These are phyloP conservation scores for Diplosphaera chodatii DNA, from an alignment of 139 green algal species.

Conservation along the genomic window DNA sequence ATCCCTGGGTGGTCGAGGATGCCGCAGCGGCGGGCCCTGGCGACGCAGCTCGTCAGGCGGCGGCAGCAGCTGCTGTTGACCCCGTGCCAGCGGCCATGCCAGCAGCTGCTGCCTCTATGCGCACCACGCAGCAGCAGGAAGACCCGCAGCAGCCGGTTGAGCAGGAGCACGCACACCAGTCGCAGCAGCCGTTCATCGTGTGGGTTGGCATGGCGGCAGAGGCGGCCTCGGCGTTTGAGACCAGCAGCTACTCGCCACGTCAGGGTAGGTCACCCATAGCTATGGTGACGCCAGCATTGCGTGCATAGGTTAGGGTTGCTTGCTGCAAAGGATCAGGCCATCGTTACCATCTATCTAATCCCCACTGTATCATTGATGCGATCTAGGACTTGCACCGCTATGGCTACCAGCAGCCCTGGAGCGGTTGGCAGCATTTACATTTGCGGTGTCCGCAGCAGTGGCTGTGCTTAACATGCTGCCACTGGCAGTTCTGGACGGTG, in stretches of 20 bases:
- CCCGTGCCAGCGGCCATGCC: too few relatives aligned
- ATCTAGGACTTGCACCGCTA: not conserved
- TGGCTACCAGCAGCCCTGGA: constrained; percentile 9
- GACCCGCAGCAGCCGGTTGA: not conserved
- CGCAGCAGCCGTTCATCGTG: not conserved
- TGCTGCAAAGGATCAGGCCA: too few relatives aligned
- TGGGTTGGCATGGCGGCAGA: not conserved
- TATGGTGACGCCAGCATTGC: too few relatives aligned
- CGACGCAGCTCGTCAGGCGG: not conserved
- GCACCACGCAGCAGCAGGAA: too few relatives aligned
- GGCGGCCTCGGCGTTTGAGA: not conserved
- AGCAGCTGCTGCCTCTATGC: too few relatives aligned
- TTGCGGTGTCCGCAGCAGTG: constrained; percentile 31
- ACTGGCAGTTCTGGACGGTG: constrained; percentile 33
- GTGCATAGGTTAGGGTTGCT: too few relatives aligned
- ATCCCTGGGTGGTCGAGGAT: not conserved
- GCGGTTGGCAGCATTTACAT: constrained; percentile 32
- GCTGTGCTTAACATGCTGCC: constrained; percentile 45
- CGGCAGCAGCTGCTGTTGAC: too few relatives aligned
- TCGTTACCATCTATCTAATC: too few relatives aligned
- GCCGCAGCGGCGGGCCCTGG: too few relatives aligned
- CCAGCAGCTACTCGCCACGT: not conserved
- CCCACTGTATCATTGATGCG: too few relatives aligned
- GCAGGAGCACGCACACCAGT: not conserved
- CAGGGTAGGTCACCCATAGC: too few relatives aligned